Evolutionary conservation across 2,329 filamentous ascomycete genomes (phyloP), one percentile per base, ranked within the genome.

Genomic region (Myriosclerotinia duriaeana): DNA sequence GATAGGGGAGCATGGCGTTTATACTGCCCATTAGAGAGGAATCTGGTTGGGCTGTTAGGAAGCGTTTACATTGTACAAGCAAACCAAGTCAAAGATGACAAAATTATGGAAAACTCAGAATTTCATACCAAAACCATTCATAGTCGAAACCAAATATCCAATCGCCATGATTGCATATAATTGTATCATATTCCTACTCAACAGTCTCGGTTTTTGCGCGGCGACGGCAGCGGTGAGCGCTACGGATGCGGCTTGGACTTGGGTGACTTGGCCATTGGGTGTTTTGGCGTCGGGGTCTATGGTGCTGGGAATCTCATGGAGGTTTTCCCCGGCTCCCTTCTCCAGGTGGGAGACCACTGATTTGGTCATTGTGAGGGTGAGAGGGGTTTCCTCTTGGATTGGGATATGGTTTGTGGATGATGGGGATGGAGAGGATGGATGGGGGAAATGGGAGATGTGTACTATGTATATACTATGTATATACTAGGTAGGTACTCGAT

Each of bases 51-150:
- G 22, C 1, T 14, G 11, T 46, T 5, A 34, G 30, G 30, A 34
- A 34, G 6, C 30, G 5, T 34, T 34, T 4, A 34, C 30, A 5
- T 34, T 34, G 6, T 34, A 5, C 30, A 34, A 3, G 30, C 26
- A 44, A 44, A 44, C 42, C 15, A 20, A 46, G 20, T 7, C 42
- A 36, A 42, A 68, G 30, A 34, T 5, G 6, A 34, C 30, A 34
- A 34, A 34, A 5, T 34, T 6, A 34, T 34, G 30, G 30, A 34
- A 6, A 34, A 34, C 5, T 34, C 30, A 4, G 30, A 5, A 34
- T 5, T 34, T 34, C 66, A 48, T 70, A 77, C 74, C 74, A 69
- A 83, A 87, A 38, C 84, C 84, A 73, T 85, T 85, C 79, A 83
- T 81, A 11, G 82, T 84, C 34, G 81, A 82, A 68, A 79, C 76